A percentile compares a stretch with the other conserved stretches of the same genome.
phyloP scores from a whole-genome alignment of 2,329 filamentous ascomycete species.

The Alternaria triticina region DNA sequence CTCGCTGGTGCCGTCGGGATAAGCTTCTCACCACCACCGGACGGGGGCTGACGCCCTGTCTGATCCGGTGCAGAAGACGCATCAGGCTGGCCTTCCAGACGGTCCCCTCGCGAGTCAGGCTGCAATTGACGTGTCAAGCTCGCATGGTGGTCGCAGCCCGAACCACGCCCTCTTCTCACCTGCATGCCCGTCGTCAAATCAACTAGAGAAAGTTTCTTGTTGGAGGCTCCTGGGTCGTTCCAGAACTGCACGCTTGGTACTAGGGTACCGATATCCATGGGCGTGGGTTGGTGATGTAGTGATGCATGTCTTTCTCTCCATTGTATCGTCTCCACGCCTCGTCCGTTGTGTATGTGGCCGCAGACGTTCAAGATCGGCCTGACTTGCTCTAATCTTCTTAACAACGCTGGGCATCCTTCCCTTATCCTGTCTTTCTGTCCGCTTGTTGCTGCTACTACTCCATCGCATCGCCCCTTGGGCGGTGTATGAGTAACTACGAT shows the following conservation, averaged over 20 bases:
- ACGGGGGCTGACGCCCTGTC: slow-evolving; percentile 20
- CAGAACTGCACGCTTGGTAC: slow-evolving; percentile 58
- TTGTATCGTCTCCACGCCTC: slow-evolving; percentile 67
- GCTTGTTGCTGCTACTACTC: slow-evolving; percentile 9
- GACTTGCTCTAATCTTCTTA: slow-evolving; percentile 64
- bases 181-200: slow-evolving; percentile 59
- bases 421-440: slow-evolving; percentile 26
- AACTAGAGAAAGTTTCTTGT: slow-evolving; percentile 68
- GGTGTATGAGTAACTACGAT: slow-evolving; percentile 76
- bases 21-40: slow-evolving; percentile 25
- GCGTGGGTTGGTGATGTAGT: slow-evolving; percentile 1
- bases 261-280: slow-evolving; percentile 40
- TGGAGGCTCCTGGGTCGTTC: slow-evolving; percentile 64
- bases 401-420: slow-evolving; percentile 67
- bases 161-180: slow-evolving; percentile 37
- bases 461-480: slow-evolving; percentile 65
- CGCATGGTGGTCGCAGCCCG: slow-evolving; percentile 34
- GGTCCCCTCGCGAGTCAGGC: slow-evolving; percentile 16
- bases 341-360: slow-evolving; percentile 73
- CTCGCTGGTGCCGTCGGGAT: slow-evolving; percentile 31
- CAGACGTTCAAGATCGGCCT: slow-evolving; percentile 71
- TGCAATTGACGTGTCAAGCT: slow-evolving; percentile 35
- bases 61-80: neutral
- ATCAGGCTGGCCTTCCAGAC: slow-evolving; percentile 28
- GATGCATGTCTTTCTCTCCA: slow-evolving; percentile 59